Conservation (phyloP, 768 basidiomycete genomes). For the Clitopilus passeckerianus region DNA sequence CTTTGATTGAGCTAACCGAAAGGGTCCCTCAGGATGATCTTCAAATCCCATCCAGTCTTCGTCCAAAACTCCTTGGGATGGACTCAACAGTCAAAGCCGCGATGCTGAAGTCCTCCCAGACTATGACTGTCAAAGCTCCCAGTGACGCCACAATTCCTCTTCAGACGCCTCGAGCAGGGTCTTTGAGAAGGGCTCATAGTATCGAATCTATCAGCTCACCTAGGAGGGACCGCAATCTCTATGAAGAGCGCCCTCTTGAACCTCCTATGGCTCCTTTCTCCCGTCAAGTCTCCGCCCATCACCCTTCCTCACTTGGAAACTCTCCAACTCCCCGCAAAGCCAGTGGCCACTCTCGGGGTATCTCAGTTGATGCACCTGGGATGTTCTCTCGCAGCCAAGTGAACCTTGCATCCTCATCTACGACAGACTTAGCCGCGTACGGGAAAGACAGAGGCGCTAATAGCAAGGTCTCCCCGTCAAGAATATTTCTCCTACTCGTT, state of each 20-base stretch:
- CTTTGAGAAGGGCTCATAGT: constrained; percentile 65
- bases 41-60: constrained; percentile 75
- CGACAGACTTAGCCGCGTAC: constrained; percentile 33
- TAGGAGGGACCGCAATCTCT: constrained; percentile 37
- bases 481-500: constrained; percentile 56
- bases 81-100: constrained; percentile 85
- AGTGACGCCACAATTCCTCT: constrained; percentile 26
- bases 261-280: constrained; percentile 28
- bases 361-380: constrained; percentile 52
- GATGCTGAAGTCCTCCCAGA: constrained; percentile 84
- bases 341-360: constrained; percentile 50
- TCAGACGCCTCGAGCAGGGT: constrained; percentile 41
- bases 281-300: constrained; percentile 33
- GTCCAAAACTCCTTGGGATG: constrained; percentile 77
- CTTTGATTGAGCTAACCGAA: neutral
- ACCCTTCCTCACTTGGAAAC: constrained; percentile 29
- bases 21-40: constrained; percentile 65
- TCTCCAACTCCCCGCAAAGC: constrained; percentile 33
- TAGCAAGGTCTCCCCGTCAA: neutral
- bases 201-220: constrained; percentile 66
- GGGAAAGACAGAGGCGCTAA: constrained; percentile 22
- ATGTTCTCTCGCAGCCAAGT: constrained; percentile 52
- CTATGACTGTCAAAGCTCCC: constrained; percentile 40
- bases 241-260: constrained; percentile 18
- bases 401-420: constrained; percentile 38